Base-by-base conservation (phyloP, 2,329 filamentous ascomycete species). In the Cladosporium colombiae region DNA sequence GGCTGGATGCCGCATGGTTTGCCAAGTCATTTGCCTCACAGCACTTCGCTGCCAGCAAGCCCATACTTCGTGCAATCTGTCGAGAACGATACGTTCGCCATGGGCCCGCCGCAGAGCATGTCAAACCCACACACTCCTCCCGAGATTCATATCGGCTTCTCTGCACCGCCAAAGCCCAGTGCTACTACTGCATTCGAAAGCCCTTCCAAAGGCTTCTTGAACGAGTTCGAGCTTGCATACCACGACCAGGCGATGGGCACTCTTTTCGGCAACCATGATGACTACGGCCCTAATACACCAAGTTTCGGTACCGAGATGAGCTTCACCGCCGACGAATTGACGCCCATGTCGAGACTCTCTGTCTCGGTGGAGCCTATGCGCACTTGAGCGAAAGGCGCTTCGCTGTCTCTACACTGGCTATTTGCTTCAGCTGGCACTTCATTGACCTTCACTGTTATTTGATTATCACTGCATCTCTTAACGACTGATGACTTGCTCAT, bases 221-320 rank as follows among this genome's bases (percentile, higher is more conserved):
- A 49, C 31, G 63, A 65, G 44, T 65, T 60, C 44, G 63, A 65
- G 44, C 55, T 74, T 46, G 68, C 67, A 10, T 65, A 71, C 33
- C 66, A 68, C 25, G 66, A 68, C 40, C 68, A 67, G 56, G 67
- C 35, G 62, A 70, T 61, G 65, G 64, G 66, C 50, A 40, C 69
- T 64, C 46, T 71, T 40, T 65, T 74, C 21, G 68, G 65, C 27
- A 66, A 64, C 40, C 67, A 69, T 25, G 69, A 72, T 37, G 67
- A 67, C 25, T 69, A 69, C 13, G 25, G n/a, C 49, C 72, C 72
- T n/a, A 72, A 73, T 14, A 75, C 73, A 11, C 73, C 73, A 31
- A 69, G 67, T 27, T 66, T 72, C 40, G 72, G 66, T 59, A 73
- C 72, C 3, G 73, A 75, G 64, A 68, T 69, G 40, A 75, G 73